Percentiles rank a stretch among this genome's conserved stretches.
Evolutionary conservation across 371 early-diverging fungal species (phyloP).

Genomic region (Entomophthora muscae): DNA sequence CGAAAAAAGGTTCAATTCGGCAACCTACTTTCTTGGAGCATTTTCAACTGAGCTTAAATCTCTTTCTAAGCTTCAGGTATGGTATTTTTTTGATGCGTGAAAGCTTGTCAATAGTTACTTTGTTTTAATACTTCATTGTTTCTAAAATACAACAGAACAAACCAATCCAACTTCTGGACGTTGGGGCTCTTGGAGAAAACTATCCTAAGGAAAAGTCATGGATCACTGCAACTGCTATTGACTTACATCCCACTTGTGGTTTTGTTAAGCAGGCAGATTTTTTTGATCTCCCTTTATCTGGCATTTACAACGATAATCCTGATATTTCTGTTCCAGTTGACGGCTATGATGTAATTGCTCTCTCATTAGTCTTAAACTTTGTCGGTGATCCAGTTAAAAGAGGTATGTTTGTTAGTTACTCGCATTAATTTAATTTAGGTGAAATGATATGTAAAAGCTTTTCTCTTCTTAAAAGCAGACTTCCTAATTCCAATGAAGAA

Average conservation of each 20-base stretch:
- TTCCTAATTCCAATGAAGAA: background rate
- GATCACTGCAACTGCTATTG: background rate
- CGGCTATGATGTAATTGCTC: background rate
- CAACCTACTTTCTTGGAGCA: background rate
- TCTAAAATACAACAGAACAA: background rate
- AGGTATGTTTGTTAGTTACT: too few species aligned
- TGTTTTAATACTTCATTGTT: background rate
- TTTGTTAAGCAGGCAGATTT: constrained; percentile 3
- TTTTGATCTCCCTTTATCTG: background rate
- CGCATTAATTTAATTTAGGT: background rate
- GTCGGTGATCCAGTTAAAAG: background rate
- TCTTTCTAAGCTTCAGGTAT: background rate
- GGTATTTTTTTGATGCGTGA: background rate
- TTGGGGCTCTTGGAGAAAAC: constrained; percentile 5
- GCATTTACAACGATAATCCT: background rate
- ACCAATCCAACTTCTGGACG: background rate
- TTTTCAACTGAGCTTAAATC: background rate
- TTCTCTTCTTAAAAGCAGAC: background rate
- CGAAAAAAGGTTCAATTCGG: constrained; percentile 4
- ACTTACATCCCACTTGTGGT: background rate
- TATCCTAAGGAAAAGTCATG: background rate
- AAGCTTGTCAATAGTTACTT: background rate
- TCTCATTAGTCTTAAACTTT: constrained; percentile 4
- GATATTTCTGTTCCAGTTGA: background rate
- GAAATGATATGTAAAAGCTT: constrained; percentile 1